These are phyloP conservation scores for Sequoia sempervirens DNA, from an alignment of 75 land plant genomes.

Conservation along the genomic window DNA sequence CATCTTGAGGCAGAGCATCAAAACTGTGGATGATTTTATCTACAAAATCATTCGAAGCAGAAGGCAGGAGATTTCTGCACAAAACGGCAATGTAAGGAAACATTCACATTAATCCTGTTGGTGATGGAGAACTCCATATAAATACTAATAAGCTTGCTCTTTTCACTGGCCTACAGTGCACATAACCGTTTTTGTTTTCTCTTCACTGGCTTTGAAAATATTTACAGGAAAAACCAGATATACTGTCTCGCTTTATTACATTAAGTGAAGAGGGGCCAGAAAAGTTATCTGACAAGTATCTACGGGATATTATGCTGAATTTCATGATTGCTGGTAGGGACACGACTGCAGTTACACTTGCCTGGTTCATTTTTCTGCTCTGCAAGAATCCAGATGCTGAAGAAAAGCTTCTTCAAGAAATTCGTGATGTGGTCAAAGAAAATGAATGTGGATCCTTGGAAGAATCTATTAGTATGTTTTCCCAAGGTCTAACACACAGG, in stretches of 20 bases:
- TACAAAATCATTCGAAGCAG: slow-evolving; percentile 37
- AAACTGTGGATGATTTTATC: slow-evolving; percentile 41
- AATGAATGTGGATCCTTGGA: not conserved
- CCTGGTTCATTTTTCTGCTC: slow-evolving; percentile 78
- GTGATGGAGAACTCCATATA: not conserved
- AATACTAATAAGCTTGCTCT: not conserved
- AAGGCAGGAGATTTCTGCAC: slow-evolving; percentile 17
- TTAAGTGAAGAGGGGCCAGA: slow-evolving; percentile 36
- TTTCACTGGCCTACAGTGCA: not conserved
- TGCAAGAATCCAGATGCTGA: slow-evolving; percentile 59
- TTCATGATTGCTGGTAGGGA: slow-evolving; percentile 83
- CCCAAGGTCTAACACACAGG: not conserved
- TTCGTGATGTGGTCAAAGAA: slow-evolving; percentile 2
- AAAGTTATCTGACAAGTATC: slow-evolving; percentile 20
- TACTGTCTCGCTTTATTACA: slow-evolving; percentile 64
- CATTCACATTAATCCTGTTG: not conserved
- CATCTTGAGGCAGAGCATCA: slow-evolving; percentile 24
- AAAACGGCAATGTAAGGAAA: slow-evolving; percentile 5
- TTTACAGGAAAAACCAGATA: slow-evolving; percentile 42
- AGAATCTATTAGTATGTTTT: slow-evolving; percentile 5
- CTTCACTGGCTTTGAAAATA: not conserved
- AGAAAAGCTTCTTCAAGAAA: slow-evolving; percentile 29
- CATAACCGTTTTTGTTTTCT: not conserved
- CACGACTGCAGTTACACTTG: slow-evolving; percentile 71
- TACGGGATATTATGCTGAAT: slow-evolving; percentile 67